Percentiles rank a stretch among this genome's conserved stretches.
Evolutionary conservation across 345 rosid genomes (phyloP).

Genomic region (Cardamine chenopodiifolia): DNA sequence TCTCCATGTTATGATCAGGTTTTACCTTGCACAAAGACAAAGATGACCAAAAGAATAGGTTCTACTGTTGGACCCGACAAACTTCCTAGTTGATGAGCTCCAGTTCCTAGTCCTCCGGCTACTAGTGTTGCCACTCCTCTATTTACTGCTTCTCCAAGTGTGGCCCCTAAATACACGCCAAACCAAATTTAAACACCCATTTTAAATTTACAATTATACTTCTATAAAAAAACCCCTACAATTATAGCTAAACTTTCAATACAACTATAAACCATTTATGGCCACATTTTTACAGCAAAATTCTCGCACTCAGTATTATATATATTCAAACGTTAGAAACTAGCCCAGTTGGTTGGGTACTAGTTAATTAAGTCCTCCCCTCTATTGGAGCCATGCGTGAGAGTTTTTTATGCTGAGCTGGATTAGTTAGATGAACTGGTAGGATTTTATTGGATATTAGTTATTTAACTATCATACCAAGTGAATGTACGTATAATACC

Average conservation of each 20-base stretch:
- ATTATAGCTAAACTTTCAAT: background rate
- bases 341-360: constrained; percentile 1
- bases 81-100: constrained; percentile 64
- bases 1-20: background rate
- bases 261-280: background rate
- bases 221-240: too few relatives aligned
- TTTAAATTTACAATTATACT: too few relatives aligned
- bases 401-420: background rate
- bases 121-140: constrained; percentile 72
- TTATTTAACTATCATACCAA: background rate
- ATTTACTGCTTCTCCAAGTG: constrained; percentile 72
- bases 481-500: background rate
- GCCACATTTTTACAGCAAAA: background rate
- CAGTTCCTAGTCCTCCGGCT: constrained; percentile 69
- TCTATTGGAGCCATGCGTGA: constrained; percentile 4
- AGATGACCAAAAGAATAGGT: constrained; percentile 59
- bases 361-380: constrained; percentile 22
- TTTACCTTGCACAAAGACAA: constrained; percentile 55
- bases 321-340: background rate
- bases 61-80: constrained; percentile 55
- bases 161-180: constrained; percentile 46
- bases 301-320: background rate
- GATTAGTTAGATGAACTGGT: background rate
- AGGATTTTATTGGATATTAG: background rate
- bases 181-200: too few relatives aligned